A percentile compares a stretch with the other conserved stretches of the same genome.
Evolutionary conservation across 2,329 filamentous ascomycete genomes (phyloP).

Genomic region (Didymellaceae sp.): DNA sequence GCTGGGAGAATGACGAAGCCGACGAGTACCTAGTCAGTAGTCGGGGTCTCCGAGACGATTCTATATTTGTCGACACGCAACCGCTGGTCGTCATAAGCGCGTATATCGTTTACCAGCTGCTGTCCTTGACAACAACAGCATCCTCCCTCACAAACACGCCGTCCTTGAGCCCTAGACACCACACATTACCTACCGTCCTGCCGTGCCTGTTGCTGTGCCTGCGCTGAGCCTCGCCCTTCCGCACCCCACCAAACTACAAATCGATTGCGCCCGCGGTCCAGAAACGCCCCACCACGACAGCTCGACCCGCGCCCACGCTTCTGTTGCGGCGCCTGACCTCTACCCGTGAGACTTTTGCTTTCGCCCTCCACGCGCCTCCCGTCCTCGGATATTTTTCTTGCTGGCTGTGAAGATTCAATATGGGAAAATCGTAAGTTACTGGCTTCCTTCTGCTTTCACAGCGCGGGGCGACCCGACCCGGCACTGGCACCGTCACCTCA

Average conservation of each 20-base stretch:
- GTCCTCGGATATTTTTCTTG: too few species aligned
- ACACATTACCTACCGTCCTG: background rate
- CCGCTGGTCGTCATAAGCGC: slow-evolving; percentile 14
- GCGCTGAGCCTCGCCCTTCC: slow-evolving; percentile 18
- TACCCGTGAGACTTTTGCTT: slow-evolving; percentile 20
- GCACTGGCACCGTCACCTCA: slow-evolving; percentile 18
- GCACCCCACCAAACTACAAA: slow-evolving; percentile 21
- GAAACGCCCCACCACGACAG: slow-evolving; percentile 24
- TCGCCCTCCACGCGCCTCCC: slow-evolving; percentile 5
- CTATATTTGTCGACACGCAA: slow-evolving; percentile 15
- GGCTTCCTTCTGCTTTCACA: slow-evolving; percentile 24
- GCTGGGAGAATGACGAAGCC: slow-evolving; percentile 8
- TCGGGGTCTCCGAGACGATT: slow-evolving; percentile 11
- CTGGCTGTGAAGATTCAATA: too few species aligned
- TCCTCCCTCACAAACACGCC: slow-evolving; percentile 3
- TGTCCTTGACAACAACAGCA: slow-evolving; percentile 3
- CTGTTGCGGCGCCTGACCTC: slow-evolving; percentile 25
- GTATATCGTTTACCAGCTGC: slow-evolving; percentile 5
- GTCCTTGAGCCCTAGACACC: slow-evolving; percentile 9
- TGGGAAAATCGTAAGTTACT: slow-evolving; percentile 53
- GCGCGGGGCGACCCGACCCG: slow-evolving; percentile 18
- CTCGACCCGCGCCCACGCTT: slow-evolving; percentile 18
- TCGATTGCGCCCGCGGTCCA: slow-evolving; percentile 26
- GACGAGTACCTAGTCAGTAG: background rate
- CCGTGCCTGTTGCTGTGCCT: slow-evolving; percentile 9